These are phyloP conservation scores for Fusarium sp. DNA, from an alignment of 2,329 filamentous ascomycete genomes.

Conservation along the genomic window DNA sequence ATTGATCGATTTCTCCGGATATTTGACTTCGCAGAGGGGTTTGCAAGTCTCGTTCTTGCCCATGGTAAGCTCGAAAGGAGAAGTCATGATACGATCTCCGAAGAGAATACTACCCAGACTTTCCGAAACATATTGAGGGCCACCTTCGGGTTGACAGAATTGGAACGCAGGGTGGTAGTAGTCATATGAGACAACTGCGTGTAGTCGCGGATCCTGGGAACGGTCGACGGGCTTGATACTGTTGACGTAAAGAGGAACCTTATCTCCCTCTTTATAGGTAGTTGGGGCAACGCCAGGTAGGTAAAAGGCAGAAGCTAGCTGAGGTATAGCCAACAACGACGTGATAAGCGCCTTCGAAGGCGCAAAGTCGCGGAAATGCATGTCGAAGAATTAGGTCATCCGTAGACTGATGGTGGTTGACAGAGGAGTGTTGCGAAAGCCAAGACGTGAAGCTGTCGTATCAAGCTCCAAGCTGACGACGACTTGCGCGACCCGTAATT, in stretches of 20 bases:
- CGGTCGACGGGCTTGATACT: conserved; percentile 88
- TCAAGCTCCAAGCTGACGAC: conserved; percentile 40
- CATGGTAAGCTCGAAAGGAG: conserved; percentile 92
- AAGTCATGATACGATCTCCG: conserved; percentile 97
- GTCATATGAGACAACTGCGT: conserved; percentile 95
- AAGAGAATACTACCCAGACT: conserved; percentile 93
- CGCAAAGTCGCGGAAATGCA: conserved; percentile 62
- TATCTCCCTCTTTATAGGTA: conserved; percentile 84
- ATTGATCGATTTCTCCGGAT: conserved; percentile 73
- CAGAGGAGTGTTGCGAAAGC: conserved; percentile 33
- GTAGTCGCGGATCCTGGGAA: conserved; percentile 81
- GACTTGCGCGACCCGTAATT: conserved; percentile 41
- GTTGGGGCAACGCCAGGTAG: conserved; percentile 95
- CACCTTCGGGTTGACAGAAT: conserved; percentile 85
- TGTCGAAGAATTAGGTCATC: conserved; percentile 53
- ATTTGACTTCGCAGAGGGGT: conserved; percentile 76
- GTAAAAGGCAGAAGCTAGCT: conserved; percentile 83
- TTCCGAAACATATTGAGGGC: conserved; percentile 84
- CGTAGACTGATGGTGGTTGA: conserved; percentile 29
- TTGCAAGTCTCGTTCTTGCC: conserved; percentile 89
- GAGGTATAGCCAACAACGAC: conserved; percentile 64
- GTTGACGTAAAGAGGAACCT: conserved; percentile 92
- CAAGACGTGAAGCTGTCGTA: conserved; percentile 26
- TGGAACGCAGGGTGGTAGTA: conserved; percentile 92
- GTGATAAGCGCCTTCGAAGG: conserved; percentile 63